phyloP scores from a whole-genome alignment of 371 early-diverging fungal genomes.

The Rhizopus arrhizus region DNA sequence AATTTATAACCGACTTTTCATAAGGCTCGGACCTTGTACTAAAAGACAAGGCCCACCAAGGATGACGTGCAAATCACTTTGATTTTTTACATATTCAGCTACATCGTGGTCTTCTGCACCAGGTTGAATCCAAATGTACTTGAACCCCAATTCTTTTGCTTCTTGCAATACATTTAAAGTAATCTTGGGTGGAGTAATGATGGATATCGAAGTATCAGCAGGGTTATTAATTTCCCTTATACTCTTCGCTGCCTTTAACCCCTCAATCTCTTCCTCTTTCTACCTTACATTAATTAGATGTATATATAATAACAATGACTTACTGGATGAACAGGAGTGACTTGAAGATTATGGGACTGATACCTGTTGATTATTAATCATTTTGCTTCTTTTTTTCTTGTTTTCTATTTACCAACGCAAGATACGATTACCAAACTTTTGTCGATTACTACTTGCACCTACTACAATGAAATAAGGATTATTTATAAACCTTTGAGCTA shows the following conservation, averaged over 20 bases:
- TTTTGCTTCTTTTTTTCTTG: neutral
- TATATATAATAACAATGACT: neutral
- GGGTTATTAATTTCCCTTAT: constrained; percentile 53
- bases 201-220: constrained; percentile 57
- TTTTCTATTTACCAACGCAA: constrained; percentile 62
- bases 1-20: constrained; percentile 8
- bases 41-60: constrained; percentile 79
- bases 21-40: constrained; percentile 53
- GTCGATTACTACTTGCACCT: constrained; percentile 69
- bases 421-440: constrained; percentile 83
- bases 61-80: constrained; percentile 57
- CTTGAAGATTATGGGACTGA: constrained; percentile 39
- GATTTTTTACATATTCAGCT: constrained; percentile 44
- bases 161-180: constrained; percentile 64
- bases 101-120: constrained; percentile 68
- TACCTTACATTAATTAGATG: constrained; percentile 14
- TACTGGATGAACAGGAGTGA: constrained; percentile 55
- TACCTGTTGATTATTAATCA: constrained; percentile 33
- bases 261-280: constrained; percentile 58
- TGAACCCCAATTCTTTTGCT: constrained; percentile 66
- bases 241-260: constrained; percentile 38
- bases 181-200: constrained; percentile 80
- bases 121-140: constrained; percentile 81
- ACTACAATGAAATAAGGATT: constrained; percentile 68
- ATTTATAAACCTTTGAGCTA: constrained; percentile 34